Evolutionary conservation across 2,329 filamentous ascomycete species (phyloP).

Genomic region (Penicillium paneum): DNA sequence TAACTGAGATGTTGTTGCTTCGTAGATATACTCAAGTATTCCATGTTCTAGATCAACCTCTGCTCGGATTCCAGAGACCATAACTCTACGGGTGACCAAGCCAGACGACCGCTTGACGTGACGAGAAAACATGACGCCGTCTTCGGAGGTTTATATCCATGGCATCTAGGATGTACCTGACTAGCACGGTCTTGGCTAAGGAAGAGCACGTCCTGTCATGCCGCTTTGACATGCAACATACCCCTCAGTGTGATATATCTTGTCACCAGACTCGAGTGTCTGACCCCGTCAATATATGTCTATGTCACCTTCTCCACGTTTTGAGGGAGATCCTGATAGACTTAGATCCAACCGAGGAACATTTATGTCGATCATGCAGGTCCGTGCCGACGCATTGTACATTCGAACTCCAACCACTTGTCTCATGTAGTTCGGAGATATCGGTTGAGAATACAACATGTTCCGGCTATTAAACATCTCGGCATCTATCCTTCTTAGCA

Average conservation of each 20-base stretch:
- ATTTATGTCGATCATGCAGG: neutral
- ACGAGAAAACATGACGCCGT: neutral
- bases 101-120: constrained; percentile 6
- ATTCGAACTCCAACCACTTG: neutral
- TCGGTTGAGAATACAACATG: neutral
- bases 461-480: neutral
- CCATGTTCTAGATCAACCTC: neutral
- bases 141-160: neutral
- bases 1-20: neutral
- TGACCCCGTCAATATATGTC: neutral
- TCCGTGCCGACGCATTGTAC: neutral
- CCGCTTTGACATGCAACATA: constrained; percentile 7
- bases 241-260: neutral
- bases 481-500: neutral
- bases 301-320: neutral
- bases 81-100: neutral
- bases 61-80: neutral
- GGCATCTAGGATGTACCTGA: neutral
- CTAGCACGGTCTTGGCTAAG: neutral
- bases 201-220: neutral
- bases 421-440: neutral
- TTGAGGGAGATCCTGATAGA: neutral
- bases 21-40: neutral
- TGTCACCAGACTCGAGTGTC: neutral
- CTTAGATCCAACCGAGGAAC: neutral